These are phyloP conservation scores for Amanita phalloides DNA, from an alignment of 768 basidiomycete genomes.

Conservation along the genomic window DNA sequence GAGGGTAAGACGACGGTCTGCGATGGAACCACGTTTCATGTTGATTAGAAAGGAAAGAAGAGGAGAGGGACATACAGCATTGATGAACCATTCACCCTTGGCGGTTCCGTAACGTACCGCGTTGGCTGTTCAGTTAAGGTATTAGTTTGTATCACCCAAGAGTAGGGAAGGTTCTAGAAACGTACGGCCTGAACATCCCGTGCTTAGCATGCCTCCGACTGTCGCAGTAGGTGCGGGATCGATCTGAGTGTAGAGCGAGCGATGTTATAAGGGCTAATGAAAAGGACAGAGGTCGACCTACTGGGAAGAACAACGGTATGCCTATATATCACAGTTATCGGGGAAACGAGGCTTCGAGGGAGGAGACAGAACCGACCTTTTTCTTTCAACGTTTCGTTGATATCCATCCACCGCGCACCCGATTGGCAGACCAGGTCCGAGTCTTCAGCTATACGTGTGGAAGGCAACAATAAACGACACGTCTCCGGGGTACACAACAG, in stretches of 20 bases:
- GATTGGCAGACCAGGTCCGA: slow-evolving; percentile 69
- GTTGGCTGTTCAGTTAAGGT: slow-evolving; percentile 34
- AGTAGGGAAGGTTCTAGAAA: background rate
- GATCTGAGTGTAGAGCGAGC: slow-evolving; percentile 28
- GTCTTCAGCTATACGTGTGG: slow-evolving; percentile 39
- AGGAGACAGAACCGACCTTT: slow-evolving; percentile 29
- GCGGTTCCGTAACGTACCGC: slow-evolving; percentile 85
- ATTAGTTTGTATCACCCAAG: background rate
- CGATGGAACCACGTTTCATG: slow-evolving; percentile 8
- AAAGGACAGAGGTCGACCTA: slow-evolving; percentile 19
- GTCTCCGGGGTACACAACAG: too few relatives aligned
- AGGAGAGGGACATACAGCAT: slow-evolving; percentile 35
- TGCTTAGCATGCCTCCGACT: slow-evolving; percentile 80
- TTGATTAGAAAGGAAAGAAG: background rate
- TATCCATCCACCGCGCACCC: slow-evolving; percentile 59
- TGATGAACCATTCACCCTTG: slow-evolving; percentile 85
- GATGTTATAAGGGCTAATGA: background rate
- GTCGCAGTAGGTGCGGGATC: slow-evolving; percentile 75
- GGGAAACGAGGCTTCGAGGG: background rate
- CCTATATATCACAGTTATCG: slow-evolving; percentile 21
- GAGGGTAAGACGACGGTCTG: slow-evolving; percentile 85
- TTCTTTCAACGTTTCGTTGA: slow-evolving; percentile 56
- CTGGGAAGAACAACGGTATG: slow-evolving; percentile 78
- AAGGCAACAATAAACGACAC: background rate
- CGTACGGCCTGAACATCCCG: slow-evolving; percentile 76